These are phyloP conservation scores for Niveomyces coronatus DNA, from an alignment of 2,329 filamentous ascomycete genomes.

Conservation along the genomic window DNA sequence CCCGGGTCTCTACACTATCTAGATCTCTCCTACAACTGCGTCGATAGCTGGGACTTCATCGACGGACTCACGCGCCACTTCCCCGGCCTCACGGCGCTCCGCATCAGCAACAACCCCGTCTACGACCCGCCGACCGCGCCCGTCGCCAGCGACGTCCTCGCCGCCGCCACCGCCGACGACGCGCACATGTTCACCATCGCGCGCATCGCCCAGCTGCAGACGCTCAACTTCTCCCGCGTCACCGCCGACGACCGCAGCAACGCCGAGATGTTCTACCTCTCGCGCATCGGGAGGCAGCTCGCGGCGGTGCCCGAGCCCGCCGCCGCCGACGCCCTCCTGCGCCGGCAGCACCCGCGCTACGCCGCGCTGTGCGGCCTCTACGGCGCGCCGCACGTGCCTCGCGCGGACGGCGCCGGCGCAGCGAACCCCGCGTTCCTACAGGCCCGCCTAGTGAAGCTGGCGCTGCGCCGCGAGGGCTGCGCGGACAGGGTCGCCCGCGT, in stretches of 20 bases:
- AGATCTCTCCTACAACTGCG: constrained; percentile 63
- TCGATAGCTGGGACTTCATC: constrained; percentile 63
- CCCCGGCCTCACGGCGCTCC: constrained; percentile 63
- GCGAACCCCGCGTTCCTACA: constrained; percentile 74
- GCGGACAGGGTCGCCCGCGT: constrained; percentile 38
- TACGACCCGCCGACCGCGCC: constrained; percentile 47
- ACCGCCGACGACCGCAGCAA: constrained; percentile 67
- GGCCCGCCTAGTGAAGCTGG: constrained; percentile 61
- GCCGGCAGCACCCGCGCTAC: constrained; percentile 61
- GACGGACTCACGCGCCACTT: constrained; percentile 57
- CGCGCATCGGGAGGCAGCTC: constrained; percentile 68
- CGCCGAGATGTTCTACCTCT: constrained; percentile 89
- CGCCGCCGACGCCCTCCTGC: constrained; percentile 45
- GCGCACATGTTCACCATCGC: constrained; percentile 83
- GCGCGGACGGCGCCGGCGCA: constrained; percentile 38
- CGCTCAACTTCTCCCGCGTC: constrained; percentile 65
- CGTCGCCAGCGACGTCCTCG: constrained; percentile 57
- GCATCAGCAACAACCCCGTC: constrained; percentile 78
- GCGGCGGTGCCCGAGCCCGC: constrained; percentile 43
- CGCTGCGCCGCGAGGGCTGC: constrained; percentile 28
- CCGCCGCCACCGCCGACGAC: constrained; percentile 59
- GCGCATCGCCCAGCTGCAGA: constrained; percentile 55
- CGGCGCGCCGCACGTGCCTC: constrained; percentile 56
- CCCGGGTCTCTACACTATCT: constrained; percentile 48
- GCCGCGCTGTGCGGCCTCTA: constrained; percentile 63